Evolutionary conservation across 1,139 yeast genomes (phyloP), one percentile per base, ranked within the genome.

Genomic region (Lipomyces yarrowii): DNA sequence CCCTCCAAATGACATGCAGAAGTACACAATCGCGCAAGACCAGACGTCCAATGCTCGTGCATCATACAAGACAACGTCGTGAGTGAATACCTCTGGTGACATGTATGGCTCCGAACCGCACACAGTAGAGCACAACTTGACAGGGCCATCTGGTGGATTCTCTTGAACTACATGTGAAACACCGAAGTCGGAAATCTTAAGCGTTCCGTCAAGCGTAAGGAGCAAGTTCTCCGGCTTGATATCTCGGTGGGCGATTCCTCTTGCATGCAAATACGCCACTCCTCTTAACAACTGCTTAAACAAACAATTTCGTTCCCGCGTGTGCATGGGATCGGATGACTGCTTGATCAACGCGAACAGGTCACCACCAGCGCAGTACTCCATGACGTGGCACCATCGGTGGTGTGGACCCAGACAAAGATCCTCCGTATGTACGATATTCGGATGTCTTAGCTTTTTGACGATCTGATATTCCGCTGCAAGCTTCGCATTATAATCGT

Each of bases 321-420:
- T 71, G 5, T 81, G 74, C 15, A 82, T 71, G 72, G 61, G 59
- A 42, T 70, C 71, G 15, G 59, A 61, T 18, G 56, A 23, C 64
- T 73, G 37, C 71, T 71, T 64, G 74, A 71, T 73, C 67, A 92
- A 81, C 0, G 97, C 88, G 77, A 90, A 94, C 68, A 94, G 81
- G 77, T 94, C 98, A 64, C 99, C 99, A 52, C 98, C 98, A 0
- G 93, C 85, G 76, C 98, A 94, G 74, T 86, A 94, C 79, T 94
- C 98, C 97, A 94, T 91, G 60, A 94, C 98, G 56, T 87, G 84
- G 72, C 89, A 86, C 70, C 88, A 86, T 18, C 69, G 69, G 35
- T 64, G 61, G 60, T 71, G 70, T 39, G 68, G 60, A 70, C 86
- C 81, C 7, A 71, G 61, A 60, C 77, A 72, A 64, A 91, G 78